Evolutionary conservation across 805 yeast genomes (phyloP), one percentile per base, ranked within the genome.

Genomic region (Trichomonascus vanleenenianus): DNA sequence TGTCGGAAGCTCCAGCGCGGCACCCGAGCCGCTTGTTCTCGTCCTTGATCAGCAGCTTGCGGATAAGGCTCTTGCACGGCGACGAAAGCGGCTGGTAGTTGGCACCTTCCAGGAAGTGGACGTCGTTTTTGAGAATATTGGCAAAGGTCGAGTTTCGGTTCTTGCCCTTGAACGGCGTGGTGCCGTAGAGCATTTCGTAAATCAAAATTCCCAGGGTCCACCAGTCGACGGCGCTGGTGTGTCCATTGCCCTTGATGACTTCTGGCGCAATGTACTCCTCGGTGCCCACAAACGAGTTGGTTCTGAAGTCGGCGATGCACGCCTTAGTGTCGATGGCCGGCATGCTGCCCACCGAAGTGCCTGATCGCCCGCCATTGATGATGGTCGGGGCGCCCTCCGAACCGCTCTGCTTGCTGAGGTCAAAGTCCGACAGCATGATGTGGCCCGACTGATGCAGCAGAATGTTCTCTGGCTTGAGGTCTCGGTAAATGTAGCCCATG

Each of bases 251-350:
- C 62, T 93, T 72, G 45, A 93, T 93, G 3, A 93, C 98, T 59
- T 93, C 99, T 0, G 99, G 99, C 0, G 99, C 97, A 57, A 93
- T 88, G 63, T 93, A 93, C 61, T 93, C 99, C 61, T 93, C 99
- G 0, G 99, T 93, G 1, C 99, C 99, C 31, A 93, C 99, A 71
- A 93, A 93, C 1, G 97, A 89, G 63, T 93, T 94, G 1, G 99
- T 93, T 57, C 97, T 73, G 65, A 94, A 93, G 10, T 96, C 96
- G 60, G 91, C 96, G 38, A 88, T 87, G 57, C 97, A 91, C 2
- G 93, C 85, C 60, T 87, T 91, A 1, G 99, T 93, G 62, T 93
- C 98, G 8, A 91, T 66, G 5, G 85, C 82, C 19, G 85, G 84
- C 52, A 73, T 62, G 45, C 64, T 68, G 34, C 71, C 65, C 43